Base-by-base conservation (phyloP, 1,284 basidiomycete species). In the Malassezia nana region DNA sequence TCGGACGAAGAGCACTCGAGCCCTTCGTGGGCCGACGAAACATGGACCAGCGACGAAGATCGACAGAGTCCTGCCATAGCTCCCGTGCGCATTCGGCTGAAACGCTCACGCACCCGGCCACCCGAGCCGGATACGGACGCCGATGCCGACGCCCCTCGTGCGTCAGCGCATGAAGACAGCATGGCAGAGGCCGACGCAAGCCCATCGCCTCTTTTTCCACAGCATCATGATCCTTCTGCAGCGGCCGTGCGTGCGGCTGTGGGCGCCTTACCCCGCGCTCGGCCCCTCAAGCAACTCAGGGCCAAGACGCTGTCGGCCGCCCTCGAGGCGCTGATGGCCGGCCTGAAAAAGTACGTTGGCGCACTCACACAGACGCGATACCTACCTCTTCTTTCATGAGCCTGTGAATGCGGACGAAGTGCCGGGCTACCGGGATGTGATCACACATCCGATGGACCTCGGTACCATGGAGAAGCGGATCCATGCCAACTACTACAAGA, bases 401-500 rank as follows among this genome's bases (percentile, higher is more conserved):
- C 85, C 86, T 0, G 86, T 89, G 10, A 79, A 87, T 69, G 71
- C 75, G 0, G 74, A 77, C 0, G 78, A 81, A 60, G 83, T 87
- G 0, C 81, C 83, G 1, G 83, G 83, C 3, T 89, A 88, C 64
- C 59, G 76, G 2, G 83, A 86, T 65, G 69, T 81, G 28, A 79
- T 89, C 46, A 81, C 82, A 64, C 76, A 77, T 28, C 86, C 86
- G 6, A 89, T 89, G 86, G 86, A 88, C 64, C 78, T 89, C 56
- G 84, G 85, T 0, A 88, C 85, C 0, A 87, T 89, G 81, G 75
- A 80, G 6, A 75, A 55, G 52, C 62, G 60, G 28, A 46, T 70
- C 7, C 46, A 63, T 13, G 52, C 52, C 13, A 39, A 57, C 3
- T 44, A 57, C 2, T 67, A 67, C 57, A 58, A 50, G 22, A 57